Percentiles rank a stretch among this genome's conserved stretches.
phyloP scores from a whole-genome alignment of 2,329 filamentous ascomycete species.

The Ceratocystis huliohia region DNA sequence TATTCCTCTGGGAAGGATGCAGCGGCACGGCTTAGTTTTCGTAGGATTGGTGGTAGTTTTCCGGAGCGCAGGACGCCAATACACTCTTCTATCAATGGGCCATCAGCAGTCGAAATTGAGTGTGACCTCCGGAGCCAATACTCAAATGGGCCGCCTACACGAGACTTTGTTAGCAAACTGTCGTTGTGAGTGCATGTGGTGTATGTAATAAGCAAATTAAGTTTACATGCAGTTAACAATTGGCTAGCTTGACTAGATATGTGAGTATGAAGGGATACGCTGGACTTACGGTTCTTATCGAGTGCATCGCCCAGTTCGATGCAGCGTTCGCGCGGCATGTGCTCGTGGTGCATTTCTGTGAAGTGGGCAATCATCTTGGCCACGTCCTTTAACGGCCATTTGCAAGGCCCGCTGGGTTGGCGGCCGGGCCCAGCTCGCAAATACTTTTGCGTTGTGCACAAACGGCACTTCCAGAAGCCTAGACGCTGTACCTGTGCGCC shows the following conservation, averaged over 20 bases:
- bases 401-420: conserved; percentile 34
- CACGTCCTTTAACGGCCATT: conserved; percentile 37
- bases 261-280: not conserved
- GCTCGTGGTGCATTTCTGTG: conserved; percentile 36
- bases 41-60: conserved; percentile 29
- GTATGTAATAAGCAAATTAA: not conserved
- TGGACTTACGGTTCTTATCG: conserved; percentile 30
- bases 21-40: conserved; percentile 29
- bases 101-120: conserved; percentile 29
- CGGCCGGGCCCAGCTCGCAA: conserved; percentile 31
- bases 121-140: conserved; percentile 37
- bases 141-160: conserved; percentile 33
- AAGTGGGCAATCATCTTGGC: conserved; percentile 38
- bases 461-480: conserved; percentile 37
- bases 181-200: not conserved
- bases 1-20: conserved; percentile 26
- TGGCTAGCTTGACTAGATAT: not conserved
- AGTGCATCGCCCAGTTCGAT: conserved; percentile 34
- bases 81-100: conserved; percentile 29
- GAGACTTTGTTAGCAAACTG: conserved; percentile 8
- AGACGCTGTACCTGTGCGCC: conserved; percentile 29
- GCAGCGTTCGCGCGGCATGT: conserved; percentile 32
- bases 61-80: conserved; percentile 30
- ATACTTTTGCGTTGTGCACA: conserved; percentile 35
- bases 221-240: not conserved